A percentile compares a stretch with the other conserved stretches of the same genome.
Conservation (phyloP, 2,329 filamentous ascomycete species). For the Neoarthrinium moseri region DNA sequence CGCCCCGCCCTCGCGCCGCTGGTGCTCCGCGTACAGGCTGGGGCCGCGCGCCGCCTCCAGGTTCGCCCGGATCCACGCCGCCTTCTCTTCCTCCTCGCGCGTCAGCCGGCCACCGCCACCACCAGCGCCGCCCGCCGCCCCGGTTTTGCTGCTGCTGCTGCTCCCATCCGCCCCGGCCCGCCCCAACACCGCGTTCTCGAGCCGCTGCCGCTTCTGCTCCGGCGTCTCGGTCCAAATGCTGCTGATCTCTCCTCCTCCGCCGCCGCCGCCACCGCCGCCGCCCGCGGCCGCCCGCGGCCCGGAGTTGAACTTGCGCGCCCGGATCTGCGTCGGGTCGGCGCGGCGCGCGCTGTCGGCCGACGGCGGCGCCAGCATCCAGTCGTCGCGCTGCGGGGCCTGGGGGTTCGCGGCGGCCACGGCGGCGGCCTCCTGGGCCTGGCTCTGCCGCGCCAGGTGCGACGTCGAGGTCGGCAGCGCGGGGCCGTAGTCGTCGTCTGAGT, state of each 20-base stretch:
- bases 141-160: constrained; percentile 9
- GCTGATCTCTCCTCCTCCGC: constrained; percentile 49
- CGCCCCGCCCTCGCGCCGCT: constrained; percentile 23
- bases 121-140: too few relatives aligned
- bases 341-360: constrained; percentile 51
- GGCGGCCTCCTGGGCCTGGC: constrained; percentile 22
- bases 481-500: constrained; percentile 55
- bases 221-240: constrained; percentile 90
- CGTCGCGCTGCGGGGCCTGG: constrained; percentile 66
- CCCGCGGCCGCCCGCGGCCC: constrained; percentile 42
- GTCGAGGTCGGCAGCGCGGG: constrained; percentile 53
- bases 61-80: constrained; percentile 44
- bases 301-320: constrained; percentile 79
- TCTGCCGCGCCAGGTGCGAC: constrained; percentile 24
- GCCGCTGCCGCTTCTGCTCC: constrained; percentile 77
- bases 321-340: constrained; percentile 81
- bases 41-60: constrained; percentile 54
- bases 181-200: constrained; percentile 81
- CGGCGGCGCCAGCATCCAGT: constrained; percentile 79
- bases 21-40: constrained; percentile 61
- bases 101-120: constrained; percentile 23
- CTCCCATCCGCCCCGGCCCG: constrained; percentile 52
- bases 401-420: constrained; percentile 30
- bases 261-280: constrained; percentile 23
- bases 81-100: constrained; percentile 56